Percentiles rank a stretch among this genome's conserved stretches.
phyloP scores from a whole-genome alignment of 495 filamentous ascomycete species.

The Hyaloscypha finlandica region DNA sequence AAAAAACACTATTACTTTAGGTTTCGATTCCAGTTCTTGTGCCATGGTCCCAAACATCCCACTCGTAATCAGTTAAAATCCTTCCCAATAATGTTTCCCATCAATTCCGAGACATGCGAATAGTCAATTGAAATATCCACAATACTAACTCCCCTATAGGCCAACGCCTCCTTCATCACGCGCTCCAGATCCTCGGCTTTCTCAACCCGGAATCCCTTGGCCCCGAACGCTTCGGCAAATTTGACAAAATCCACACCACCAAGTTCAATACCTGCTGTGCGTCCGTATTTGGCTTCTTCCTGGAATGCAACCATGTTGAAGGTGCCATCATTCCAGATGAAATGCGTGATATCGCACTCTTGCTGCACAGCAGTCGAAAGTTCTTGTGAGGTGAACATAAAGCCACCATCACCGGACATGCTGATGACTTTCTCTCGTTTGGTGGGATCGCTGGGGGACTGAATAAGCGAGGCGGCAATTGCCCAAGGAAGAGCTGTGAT shows the following conservation, averaged over 20 bases:
- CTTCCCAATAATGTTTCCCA: conserved; percentile 15
- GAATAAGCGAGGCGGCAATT: conserved; percentile 39
- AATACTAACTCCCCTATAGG: conserved; percentile 37
- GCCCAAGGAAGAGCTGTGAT: conserved; percentile 37
- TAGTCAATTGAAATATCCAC: conserved; percentile 44
- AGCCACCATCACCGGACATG: conserved; percentile 38
- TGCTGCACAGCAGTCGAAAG: conserved; percentile 39
- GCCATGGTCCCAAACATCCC: too few species aligned
- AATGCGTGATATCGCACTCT: conserved; percentile 44
- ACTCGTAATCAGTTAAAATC: conserved; percentile 7
- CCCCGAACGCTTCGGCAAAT: conserved; percentile 42
- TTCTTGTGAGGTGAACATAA: conserved; percentile 41
- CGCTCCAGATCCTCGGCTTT: conserved; percentile 32
- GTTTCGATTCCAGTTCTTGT: too few species aligned
- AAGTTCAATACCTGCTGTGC: conserved; percentile 37
- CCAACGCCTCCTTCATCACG: conserved; percentile 38
- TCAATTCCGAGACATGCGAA: conserved; percentile 6
- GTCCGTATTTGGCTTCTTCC: conserved; percentile 43
- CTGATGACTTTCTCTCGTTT: conserved; percentile 36
- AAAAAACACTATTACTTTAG: too few species aligned
- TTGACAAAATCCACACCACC: conserved; percentile 42
- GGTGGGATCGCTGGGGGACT: conserved; percentile 28
- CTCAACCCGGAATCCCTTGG: conserved; percentile 36
- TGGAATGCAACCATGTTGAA: conserved; percentile 48
- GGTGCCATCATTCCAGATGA: conserved; percentile 43